These are phyloP conservation scores for Aspergillus hancockii DNA, from an alignment of 495 filamentous ascomycete genomes.

Conservation along the genomic window DNA sequence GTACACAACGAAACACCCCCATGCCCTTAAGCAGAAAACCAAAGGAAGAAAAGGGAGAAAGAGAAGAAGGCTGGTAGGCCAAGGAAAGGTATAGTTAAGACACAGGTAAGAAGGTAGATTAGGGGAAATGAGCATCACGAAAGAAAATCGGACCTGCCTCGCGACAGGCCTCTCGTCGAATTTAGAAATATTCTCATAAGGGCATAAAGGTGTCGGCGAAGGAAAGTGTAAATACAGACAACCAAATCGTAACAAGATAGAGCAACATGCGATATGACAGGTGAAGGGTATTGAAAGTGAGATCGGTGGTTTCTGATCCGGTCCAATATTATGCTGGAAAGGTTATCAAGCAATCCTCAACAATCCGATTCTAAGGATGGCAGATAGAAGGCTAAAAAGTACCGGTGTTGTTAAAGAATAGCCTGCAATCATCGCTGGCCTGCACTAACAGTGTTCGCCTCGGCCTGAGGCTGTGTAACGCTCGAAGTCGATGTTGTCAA, in stretches of 20 bases:
- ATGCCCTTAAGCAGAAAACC: constrained; percentile 1
- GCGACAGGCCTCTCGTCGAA: background rate
- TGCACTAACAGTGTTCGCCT: constrained; percentile 23
- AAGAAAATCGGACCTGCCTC: background rate
- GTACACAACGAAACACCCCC: background rate
- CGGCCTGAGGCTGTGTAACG: constrained; percentile 25
- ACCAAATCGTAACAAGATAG: constrained; percentile 8
- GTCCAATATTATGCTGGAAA: background rate
- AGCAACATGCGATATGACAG: constrained; percentile 7
- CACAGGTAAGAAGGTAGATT: constrained; percentile 9
- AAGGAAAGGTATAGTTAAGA: constrained; percentile 7
- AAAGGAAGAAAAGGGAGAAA: constrained; percentile 2
- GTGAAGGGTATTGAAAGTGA: background rate
- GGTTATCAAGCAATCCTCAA: background rate
- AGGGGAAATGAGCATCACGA: constrained; percentile 3
- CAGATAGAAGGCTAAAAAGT: background rate
- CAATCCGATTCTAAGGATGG: background rate
- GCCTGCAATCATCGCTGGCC: constrained; percentile 17
- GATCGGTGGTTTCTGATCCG: background rate
- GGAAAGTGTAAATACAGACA: constrained; percentile 1
- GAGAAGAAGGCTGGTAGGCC: background rate
- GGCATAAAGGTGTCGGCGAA: constrained; percentile 3
- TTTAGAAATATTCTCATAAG: constrained; percentile 5
- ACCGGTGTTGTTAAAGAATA: background rate
- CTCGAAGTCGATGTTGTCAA: constrained; percentile 22